Evolutionary conservation across 805 yeast genomes (phyloP).

Genomic region (Saccharomycopsis babjevae): DNA sequence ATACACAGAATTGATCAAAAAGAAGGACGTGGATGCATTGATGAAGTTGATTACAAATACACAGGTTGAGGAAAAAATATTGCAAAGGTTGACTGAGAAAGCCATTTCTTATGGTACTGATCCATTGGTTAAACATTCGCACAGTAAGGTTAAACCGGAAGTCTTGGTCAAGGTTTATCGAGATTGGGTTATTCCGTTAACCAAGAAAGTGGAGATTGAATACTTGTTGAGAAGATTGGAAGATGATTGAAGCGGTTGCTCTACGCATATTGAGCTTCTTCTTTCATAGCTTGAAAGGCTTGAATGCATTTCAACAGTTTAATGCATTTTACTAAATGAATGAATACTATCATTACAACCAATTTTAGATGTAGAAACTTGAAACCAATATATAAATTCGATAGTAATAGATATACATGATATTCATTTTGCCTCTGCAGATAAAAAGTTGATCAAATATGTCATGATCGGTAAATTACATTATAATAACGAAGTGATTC

Average conservation of each 20-base stretch:
- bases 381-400: no score
- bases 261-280: no score
- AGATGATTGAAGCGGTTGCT: slow-evolving; percentile 28
- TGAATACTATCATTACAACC: no score
- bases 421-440: no score
- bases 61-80: slow-evolving; percentile 76
- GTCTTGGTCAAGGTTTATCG: slow-evolving; percentile 74
- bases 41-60: slow-evolving; percentile 75
- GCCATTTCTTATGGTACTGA: slow-evolving; percentile 84
- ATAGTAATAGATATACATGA: no score
- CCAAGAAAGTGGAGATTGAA: slow-evolving; percentile 92
- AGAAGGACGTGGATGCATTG: slow-evolving; percentile 60
- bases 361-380: no score
- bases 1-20: slow-evolving; percentile 55
- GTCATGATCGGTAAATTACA: no score
- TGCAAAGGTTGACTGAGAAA: slow-evolving; percentile 67
- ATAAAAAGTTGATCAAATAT: no score
- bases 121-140: slow-evolving; percentile 60
- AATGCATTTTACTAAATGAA: no score
- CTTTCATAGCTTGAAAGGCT: no score
- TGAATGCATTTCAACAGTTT: no score
- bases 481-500: no score
- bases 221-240: slow-evolving; percentile 78
- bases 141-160: slow-evolving; percentile 73
- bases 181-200: slow-evolving; percentile 84